Evolutionary conservation across 495 filamentous ascomycete species (phyloP).

Genomic region (Podospora sp.): DNA sequence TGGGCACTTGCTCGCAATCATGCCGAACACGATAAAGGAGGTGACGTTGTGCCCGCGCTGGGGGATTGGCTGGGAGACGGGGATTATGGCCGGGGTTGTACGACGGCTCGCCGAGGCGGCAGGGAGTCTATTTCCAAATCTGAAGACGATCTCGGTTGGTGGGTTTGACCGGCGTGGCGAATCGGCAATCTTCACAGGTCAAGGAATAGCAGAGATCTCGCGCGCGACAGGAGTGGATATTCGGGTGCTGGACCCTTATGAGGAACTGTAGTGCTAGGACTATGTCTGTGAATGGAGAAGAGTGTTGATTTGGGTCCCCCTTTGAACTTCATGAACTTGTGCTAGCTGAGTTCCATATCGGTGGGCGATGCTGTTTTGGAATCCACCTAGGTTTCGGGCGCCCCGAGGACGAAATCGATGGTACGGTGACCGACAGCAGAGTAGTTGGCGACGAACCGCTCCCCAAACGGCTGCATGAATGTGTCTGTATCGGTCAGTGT

Average conservation of each 20-base stretch:
- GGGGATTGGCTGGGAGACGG: background rate
- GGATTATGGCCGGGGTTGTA: background rate
- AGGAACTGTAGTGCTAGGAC: too few relatives aligned
- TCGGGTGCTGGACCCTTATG: too few relatives aligned
- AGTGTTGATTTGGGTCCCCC: too few relatives aligned
- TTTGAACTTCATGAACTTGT: too few relatives aligned
- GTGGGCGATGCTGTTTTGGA: too few relatives aligned
- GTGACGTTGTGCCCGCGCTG: background rate
- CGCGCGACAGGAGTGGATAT: too few relatives aligned
- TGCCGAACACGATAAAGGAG: background rate
- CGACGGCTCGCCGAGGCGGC: background rate
- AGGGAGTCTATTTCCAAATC: background rate
- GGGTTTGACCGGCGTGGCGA: too few relatives aligned
- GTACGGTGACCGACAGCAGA: constrained; percentile 21
- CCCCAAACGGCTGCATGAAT: constrained; percentile 25
- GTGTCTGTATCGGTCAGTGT: constrained; percentile 19
- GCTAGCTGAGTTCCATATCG: too few relatives aligned
- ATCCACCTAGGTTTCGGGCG: background rate
- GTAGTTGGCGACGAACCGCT: constrained; percentile 21
- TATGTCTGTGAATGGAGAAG: too few relatives aligned
- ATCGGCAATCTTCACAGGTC: too few relatives aligned
- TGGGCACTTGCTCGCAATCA: background rate
- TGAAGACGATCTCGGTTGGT: background rate
- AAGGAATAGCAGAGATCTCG: too few relatives aligned
- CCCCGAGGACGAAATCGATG: constrained; percentile 13